A percentile compares a stretch with the other conserved stretches of the same genome.
phyloP scores from a whole-genome alignment of 192 early-diverging fungal genomes.

The Gamsiella multidivaricata region DNA sequence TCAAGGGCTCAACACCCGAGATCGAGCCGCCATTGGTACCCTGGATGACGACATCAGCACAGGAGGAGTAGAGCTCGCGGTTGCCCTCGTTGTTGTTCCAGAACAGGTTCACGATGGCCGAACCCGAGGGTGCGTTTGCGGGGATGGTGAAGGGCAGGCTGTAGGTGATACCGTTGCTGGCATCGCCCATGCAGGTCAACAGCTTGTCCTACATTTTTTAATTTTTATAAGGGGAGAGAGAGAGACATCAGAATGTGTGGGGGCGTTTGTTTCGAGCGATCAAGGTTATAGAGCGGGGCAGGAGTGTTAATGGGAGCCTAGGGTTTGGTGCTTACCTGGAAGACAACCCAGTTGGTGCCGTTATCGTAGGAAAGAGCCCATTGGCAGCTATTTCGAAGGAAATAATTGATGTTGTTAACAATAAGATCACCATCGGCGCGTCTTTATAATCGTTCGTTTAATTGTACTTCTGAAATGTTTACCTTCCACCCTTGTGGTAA shows the following conservation, averaged over 20 bases:
- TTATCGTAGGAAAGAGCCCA: constrained; percentile 48
- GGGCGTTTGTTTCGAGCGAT: neutral
- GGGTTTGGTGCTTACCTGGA: constrained; percentile 35
- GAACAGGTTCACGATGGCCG: constrained; percentile 39
- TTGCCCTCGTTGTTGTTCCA: constrained; percentile 57
- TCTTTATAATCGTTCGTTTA: no score
- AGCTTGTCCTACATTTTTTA: constrained; percentile 18
- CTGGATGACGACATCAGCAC: constrained; percentile 34
- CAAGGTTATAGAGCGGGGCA: no score
- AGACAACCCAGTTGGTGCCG: constrained; percentile 41
- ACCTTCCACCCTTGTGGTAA: constrained; percentile 46
- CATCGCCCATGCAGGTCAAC: constrained; percentile 22
- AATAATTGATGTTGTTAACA: no score
- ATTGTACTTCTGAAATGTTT: neutral
- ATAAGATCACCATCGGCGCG: no score
- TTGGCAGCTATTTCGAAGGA: constrained; percentile 19
- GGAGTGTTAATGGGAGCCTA: no score
- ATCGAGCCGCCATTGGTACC: constrained; percentile 48
- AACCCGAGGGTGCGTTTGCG: constrained; percentile 30
- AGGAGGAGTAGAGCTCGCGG: constrained; percentile 49
- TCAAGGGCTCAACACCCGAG: constrained; percentile 38
- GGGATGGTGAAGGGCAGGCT: constrained; percentile 40
- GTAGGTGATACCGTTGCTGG: constrained; percentile 19
- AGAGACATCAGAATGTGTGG: neutral
- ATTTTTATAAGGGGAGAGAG: neutral